These are phyloP conservation scores for Lignosus rhinocerotis DNA, from an alignment of 1,284 basidiomycete species.

Conservation along the genomic window DNA sequence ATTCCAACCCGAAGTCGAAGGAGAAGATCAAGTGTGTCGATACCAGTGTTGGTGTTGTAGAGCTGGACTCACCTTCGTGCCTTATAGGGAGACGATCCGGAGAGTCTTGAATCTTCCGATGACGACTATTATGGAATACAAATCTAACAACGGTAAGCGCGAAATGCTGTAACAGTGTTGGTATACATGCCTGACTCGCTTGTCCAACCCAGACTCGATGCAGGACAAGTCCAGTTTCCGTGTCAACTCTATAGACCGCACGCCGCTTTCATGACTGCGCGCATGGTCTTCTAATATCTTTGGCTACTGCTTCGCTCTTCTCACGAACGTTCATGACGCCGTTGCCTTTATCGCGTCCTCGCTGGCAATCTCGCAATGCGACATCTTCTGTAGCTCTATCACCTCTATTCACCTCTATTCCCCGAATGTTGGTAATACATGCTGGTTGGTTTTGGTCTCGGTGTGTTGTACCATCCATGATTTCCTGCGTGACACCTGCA, in stretches of 20 bases:
- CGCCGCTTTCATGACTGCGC: slow-evolving; percentile 39
- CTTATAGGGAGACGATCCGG: slow-evolving; percentile 65
- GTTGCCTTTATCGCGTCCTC: not conserved
- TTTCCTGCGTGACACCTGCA: not conserved
- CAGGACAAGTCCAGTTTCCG: slow-evolving; percentile 83
- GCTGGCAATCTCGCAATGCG: slow-evolving; percentile 4
- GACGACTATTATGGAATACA: slow-evolving; percentile 80
- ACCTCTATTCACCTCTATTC: not conserved
- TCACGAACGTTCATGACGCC: not conserved
- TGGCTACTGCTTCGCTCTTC: not conserved
- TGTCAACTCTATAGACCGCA: slow-evolving; percentile 51
- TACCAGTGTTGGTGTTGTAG: not conserved
- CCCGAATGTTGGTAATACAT: slow-evolving; percentile 15
- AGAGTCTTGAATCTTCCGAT: slow-evolving; percentile 67
- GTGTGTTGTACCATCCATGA: slow-evolving; percentile 9
- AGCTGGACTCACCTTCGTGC: not conserved
- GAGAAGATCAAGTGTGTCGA: slow-evolving; percentile 71
- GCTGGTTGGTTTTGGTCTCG: slow-evolving; percentile 5
- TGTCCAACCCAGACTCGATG: slow-evolving; percentile 64
- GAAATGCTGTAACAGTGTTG: not conserved
- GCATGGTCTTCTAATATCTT: not conserved
- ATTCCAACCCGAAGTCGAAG: slow-evolving; percentile 63
- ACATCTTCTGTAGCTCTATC: slow-evolving; percentile 24
- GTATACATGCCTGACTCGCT: not conserved
- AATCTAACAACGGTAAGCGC: slow-evolving; percentile 73